Percentiles rank a stretch among this genome's conserved stretches.
phyloP scores from a whole-genome alignment of 2,329 filamentous ascomycete genomes.

The Pseudogymnoascus pannorum region DNA sequence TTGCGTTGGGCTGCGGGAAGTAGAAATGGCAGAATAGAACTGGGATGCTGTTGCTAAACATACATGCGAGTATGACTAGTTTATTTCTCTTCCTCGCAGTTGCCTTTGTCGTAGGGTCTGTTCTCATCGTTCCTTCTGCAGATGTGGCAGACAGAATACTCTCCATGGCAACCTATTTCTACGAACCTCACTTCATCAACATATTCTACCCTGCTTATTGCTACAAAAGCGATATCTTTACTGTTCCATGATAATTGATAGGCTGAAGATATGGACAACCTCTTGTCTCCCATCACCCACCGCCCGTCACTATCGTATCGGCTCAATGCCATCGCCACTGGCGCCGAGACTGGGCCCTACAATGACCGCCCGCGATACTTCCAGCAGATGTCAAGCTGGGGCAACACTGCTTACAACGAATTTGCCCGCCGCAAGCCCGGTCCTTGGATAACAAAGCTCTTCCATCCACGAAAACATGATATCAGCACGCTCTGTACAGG shows the following conservation, averaged over 20 bases:
- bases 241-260: neutral
- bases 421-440: constrained; percentile 2
- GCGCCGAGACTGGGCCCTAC: neutral
- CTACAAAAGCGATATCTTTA: neutral
- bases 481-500: constrained; percentile 32
- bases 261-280: neutral
- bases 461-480: constrained; percentile 27
- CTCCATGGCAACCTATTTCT: neutral
- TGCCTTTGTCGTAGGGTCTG: neutral
- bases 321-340: neutral
- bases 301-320: neutral
- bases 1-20: neutral
- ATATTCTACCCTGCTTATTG: neutral
- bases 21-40: neutral
- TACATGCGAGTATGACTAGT: neutral
- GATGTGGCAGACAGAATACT: neutral
- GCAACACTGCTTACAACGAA: neutral
- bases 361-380: neutral
- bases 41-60: neutral
- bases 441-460: constrained; percentile 34
- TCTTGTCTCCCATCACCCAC: neutral
- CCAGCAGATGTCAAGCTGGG: neutral
- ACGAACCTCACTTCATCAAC: neutral
- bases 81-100: neutral
- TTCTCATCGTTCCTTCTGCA: neutral